Conservation (phyloP, 805 yeast genomes). For the Candida argentea region DNA sequence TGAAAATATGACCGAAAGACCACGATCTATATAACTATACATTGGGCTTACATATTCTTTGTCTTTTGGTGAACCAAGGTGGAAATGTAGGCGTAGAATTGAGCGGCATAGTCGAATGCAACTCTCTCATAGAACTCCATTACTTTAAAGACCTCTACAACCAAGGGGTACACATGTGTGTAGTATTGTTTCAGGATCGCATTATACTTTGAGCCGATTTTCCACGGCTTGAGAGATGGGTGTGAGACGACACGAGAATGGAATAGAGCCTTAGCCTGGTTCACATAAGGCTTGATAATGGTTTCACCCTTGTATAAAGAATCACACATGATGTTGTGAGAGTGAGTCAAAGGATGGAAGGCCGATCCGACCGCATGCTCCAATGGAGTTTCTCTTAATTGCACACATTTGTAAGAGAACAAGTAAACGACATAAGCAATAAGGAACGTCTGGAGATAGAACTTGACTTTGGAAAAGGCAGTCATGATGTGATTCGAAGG, state of each 20-base stretch:
- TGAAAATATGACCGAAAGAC: too few species aligned
- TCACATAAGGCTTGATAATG: slow-evolving; percentile 21
- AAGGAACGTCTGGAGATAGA: slow-evolving; percentile 13
- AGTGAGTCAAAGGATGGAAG: slow-evolving; percentile 28
- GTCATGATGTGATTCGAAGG: slow-evolving; percentile 5
- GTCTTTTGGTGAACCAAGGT: slow-evolving; percentile 5
- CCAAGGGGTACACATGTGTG: slow-evolving; percentile 20
- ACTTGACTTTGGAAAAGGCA: slow-evolving; percentile 11
- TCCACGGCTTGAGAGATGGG: slow-evolving; percentile 22
- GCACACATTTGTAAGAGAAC: slow-evolving; percentile 28
- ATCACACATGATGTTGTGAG: slow-evolving; percentile 27
- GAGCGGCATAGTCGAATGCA: slow-evolving; percentile 14
- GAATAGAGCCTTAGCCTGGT: slow-evolving; percentile 17
- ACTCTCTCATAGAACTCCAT: slow-evolving; percentile 26
- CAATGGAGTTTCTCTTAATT: slow-evolving; percentile 18
- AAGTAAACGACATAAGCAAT: slow-evolving; percentile 28
- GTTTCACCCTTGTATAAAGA: slow-evolving; percentile 19
- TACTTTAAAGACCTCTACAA: slow-evolving; percentile 20
- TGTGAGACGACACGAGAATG: slow-evolving; percentile 30
- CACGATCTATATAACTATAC: slow-evolving; percentile 1
- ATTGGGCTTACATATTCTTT: not conserved
- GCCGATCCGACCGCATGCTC: slow-evolving; percentile 20
- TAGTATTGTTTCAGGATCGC: slow-evolving; percentile 12
- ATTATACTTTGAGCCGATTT: slow-evolving; percentile 18
- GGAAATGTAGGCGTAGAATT: slow-evolving; percentile 11